Evolutionary conservation across 345 rosid species (phyloP).

Genomic region (Microthlaspi erraticum): DNA sequence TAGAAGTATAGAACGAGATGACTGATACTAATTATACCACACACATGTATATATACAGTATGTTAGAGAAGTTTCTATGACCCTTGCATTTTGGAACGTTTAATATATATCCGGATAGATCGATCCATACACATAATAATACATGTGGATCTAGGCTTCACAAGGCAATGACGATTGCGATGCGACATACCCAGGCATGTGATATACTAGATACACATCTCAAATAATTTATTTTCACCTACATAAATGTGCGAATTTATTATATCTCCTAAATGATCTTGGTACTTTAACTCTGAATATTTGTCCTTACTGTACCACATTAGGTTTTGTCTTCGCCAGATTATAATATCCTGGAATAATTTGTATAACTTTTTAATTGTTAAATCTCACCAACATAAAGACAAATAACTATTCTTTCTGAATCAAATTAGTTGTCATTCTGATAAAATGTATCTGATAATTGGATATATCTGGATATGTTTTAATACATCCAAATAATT

Average conservation of each 20-base stretch:
- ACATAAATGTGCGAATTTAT: slow-evolving; percentile 33
- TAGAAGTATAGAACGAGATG: not conserved
- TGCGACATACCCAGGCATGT: slow-evolving; percentile 34
- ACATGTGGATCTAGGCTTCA: slow-evolving; percentile 29
- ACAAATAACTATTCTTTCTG: slow-evolving; percentile 33
- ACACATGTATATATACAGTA: too few relatives aligned
- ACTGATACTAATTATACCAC: not conserved
- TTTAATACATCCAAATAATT: too few relatives aligned
- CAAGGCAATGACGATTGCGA: slow-evolving; percentile 22
- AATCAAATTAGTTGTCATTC: too few relatives aligned
- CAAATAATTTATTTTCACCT: slow-evolving; percentile 27
- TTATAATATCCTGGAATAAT: slow-evolving; percentile 22
- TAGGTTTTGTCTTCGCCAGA: slow-evolving; percentile 33
- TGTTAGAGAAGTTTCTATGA: slow-evolving; percentile 5
- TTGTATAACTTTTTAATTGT: slow-evolving; percentile 18
- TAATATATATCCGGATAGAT: not conserved
- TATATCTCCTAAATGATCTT: slow-evolving; percentile 22
- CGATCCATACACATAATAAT: slow-evolving; percentile 12
- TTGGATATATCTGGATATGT: too few relatives aligned
- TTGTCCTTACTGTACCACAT: slow-evolving; percentile 39
- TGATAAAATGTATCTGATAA: too few relatives aligned
- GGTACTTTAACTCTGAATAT: slow-evolving; percentile 40
- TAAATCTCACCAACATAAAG: slow-evolving; percentile 35
- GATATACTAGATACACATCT: slow-evolving; percentile 25
- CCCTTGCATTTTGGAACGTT: slow-evolving; percentile 5